Conservation (phyloP, 441 rosid species). For the Erodium trifolium region DNA sequence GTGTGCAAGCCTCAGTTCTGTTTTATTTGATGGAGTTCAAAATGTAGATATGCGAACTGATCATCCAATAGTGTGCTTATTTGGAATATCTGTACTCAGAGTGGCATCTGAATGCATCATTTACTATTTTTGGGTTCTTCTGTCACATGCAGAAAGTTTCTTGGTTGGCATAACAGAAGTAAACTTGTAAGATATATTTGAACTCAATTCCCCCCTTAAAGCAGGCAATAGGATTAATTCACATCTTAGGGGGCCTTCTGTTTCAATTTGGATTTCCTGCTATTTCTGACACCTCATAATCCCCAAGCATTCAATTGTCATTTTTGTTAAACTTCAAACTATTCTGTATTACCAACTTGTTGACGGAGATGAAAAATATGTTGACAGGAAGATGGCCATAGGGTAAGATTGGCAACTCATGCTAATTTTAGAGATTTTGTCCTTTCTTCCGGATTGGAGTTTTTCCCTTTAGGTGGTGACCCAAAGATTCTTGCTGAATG, state of each 20-base stretch:
- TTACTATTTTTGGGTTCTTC: too few species aligned
- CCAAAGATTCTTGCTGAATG: conserved; percentile 56
- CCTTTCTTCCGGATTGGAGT: conserved; percentile 45
- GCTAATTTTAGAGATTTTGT: conserved; percentile 50
- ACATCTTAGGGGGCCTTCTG: neutral
- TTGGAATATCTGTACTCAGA: too few species aligned
- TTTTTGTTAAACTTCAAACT: neutral
- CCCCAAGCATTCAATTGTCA: neutral
- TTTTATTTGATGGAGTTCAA: too few species aligned
- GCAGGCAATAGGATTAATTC: neutral
- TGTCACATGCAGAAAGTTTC: too few species aligned
- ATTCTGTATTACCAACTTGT: neutral
- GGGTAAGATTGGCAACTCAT: conserved; percentile 60
- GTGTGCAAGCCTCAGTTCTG: too few species aligned
- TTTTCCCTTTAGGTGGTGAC: conserved; percentile 57
- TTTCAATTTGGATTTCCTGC: neutral
- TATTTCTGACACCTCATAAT: neutral
- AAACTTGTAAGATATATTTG: neutral
- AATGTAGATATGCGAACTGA: too few species aligned
- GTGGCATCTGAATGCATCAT: too few species aligned
- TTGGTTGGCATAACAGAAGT: too few species aligned
- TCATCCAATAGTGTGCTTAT: too few species aligned
- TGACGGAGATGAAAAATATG: conserved; percentile 10
- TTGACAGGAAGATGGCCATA: conserved; percentile 52
- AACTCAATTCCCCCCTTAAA: neutral